A percentile compares a stretch with the other conserved stretches of the same genome.
These are phyloP conservation scores for Oryza meridionalis DNA, from an alignment of 176 grass and related monocot genomes.

Conservation along the genomic window DNA sequence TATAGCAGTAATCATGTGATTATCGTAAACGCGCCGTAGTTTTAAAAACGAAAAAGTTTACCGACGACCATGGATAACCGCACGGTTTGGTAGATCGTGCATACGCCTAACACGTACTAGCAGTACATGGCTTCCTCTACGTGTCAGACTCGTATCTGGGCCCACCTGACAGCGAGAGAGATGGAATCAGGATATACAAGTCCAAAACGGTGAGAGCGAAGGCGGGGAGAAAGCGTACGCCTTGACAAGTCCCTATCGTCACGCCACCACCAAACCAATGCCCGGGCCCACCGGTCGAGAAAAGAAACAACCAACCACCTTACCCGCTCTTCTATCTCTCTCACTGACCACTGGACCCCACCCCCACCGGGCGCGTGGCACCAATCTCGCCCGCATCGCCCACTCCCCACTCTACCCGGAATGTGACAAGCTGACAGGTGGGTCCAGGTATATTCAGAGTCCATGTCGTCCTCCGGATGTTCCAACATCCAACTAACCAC, in stretches of 20 bases:
- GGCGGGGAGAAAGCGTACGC: conserved; percentile 1
- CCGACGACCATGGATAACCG: no score
- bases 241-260: background rate
- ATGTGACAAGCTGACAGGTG: conserved; percentile 16
- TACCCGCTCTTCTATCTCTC: fast-evolving
- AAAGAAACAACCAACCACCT: no score
- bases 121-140: background rate
- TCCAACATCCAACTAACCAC: background rate
- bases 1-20: no score
- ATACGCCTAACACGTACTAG: no score
- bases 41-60: no score
- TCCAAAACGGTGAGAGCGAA: background rate
- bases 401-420: background rate
- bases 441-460: background rate
- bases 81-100: no score
- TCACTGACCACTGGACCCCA: background rate
- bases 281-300: background rate
- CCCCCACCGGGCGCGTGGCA: background rate
- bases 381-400: background rate
- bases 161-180: background rate
- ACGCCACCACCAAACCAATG: background rate
- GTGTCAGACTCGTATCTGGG: background rate
- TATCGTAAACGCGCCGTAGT: no score
- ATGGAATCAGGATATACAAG: no score
- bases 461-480: background rate